phyloP scores from a whole-genome alignment of 768 basidiomycete genomes.

The Rhodotorula diobovata region DNA sequence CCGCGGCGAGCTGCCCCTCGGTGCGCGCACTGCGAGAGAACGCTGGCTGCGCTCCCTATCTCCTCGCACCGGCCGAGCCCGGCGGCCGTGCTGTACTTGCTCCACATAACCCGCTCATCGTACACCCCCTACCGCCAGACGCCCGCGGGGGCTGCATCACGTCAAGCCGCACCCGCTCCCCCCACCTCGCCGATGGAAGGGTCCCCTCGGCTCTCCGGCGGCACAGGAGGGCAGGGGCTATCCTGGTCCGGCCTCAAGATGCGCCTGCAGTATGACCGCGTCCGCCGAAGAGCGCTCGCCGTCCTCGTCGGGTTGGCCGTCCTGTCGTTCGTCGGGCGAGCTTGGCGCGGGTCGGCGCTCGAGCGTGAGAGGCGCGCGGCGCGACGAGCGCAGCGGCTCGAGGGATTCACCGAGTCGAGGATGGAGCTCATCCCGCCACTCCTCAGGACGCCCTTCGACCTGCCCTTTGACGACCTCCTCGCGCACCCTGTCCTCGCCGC shows the following conservation, averaged over 20 bases:
- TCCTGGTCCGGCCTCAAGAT: neutral
- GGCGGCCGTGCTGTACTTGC: no score
- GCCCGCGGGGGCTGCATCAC: no score
- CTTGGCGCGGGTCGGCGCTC: neutral
- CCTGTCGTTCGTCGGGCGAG: neutral
- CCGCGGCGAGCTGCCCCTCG: no score
- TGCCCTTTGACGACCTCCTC: conserved; percentile 6
- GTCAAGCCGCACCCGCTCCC: no score
- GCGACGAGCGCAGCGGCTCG: neutral
- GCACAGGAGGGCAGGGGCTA: no score
- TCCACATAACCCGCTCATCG: no score
- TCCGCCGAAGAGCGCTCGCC: neutral
- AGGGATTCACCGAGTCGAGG: conserved; percentile 11
- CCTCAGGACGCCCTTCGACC: neutral
- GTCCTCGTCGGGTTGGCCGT: neutral
- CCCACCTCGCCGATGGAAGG: no score
- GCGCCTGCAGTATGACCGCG: neutral
- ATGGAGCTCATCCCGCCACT: neutral
- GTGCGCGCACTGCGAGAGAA: no score
- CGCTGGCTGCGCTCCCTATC: no score
- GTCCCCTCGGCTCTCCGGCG: no score
- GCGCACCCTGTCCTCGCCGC: conserved; percentile 7
- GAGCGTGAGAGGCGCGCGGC: neutral
- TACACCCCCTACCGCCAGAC: no score
- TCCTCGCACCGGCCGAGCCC: no score